Base-by-base conservation (phyloP, 2,329 filamentous ascomycete genomes). In the Trematosphaeria pertusa region DNA sequence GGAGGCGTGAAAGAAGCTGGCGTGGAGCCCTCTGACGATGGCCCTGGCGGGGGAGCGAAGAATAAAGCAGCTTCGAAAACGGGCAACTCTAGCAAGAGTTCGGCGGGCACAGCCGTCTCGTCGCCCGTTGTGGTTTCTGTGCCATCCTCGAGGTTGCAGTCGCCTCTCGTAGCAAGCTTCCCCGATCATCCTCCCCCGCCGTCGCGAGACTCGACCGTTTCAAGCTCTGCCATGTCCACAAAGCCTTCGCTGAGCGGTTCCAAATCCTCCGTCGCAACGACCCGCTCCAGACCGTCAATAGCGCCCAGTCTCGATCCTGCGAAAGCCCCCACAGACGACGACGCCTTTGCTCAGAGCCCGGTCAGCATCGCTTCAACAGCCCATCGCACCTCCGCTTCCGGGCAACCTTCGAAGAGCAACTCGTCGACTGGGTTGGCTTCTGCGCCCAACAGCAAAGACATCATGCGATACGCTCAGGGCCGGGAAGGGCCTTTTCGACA, bases 1-100 rank as follows among this genome's bases (percentile, higher is more conserved):
- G 87, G 87, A 12, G 88, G 80, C 11, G 82, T 80, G 33, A 87
- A 83, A 56, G 82, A 85, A 45, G 77, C 59, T 31, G 53, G 40
- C 15, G 40, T 42, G 50, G 64, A 70, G 12, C 58, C 52, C 32
- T 17, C 52, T 9, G 67, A 70, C 34, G 58, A 65, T 43, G 54
- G 43, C 12, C 62, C 54, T n/a, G 46, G 59, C n/a, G 50, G 43
- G n/a, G 51, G 58, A 46, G 48, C 57, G 34, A 61, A 58, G 52
- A 39, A 46, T 46, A 55, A 59, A 46, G 34, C 44, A 4, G 40
- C 47, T 28, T 45, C 47, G 22, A 59, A 53, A 22, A 36, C 48
- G 20, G 46, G 48, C 10, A 41, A 52, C 32, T 28, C 51, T 1
- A 34, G 59, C 12, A 66, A 62, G 48, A 70, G 66, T 37, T 60